Base-by-base conservation (phyloP, 106 monocot species). In the Vanilla planifolia region DNA sequence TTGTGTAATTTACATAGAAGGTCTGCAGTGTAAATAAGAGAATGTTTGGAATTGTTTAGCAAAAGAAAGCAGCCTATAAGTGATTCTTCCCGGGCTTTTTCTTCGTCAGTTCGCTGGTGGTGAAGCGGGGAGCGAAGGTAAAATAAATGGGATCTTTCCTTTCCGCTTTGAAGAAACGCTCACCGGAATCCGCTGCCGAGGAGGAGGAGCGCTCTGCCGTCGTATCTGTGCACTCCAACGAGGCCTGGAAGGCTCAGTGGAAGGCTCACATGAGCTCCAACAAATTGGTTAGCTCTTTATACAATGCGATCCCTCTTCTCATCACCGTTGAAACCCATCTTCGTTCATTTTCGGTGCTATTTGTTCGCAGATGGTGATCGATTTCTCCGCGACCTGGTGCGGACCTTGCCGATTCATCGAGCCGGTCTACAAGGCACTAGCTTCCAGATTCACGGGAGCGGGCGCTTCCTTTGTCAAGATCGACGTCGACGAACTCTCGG, bases 381-480 rank as follows among this genome's bases (percentile, higher is more conserved):
- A 89, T 65, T 89, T 89, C 81, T 70, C 81, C 16, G 89, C 89
- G n/a, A 33, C 75, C 2, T 89, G 89, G 89, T 89, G 89, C 51
- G 85, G 89, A n/a, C 89, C 89, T 16, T 89, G 89, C 75, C 85
- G 85, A 22, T 69, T 73, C 69, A 79, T 89, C 22, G 85, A 72
- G 64, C 89, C 89, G 11, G 63, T 42, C 14, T 67, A 81, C 67
- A 81, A 79, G 62, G 71, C 57, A 6, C 62, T 89, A 28, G 68
- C 89, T 22, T 3, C 51, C 19, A 70, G 69, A 25, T 85, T 75
- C 79, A n/a, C 78, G 42, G 43, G 76, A 22, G n/a, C n/a, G n/a
- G n/a, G n/a, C n/a, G 81, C 69, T 35, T 47, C 52, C 27, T 89
- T 89, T 65, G 59, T 67, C 53, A 85, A 81, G 67, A 75, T 89